Conservation (phyloP, 345 rosid species). For the Populus tremula region DNA sequence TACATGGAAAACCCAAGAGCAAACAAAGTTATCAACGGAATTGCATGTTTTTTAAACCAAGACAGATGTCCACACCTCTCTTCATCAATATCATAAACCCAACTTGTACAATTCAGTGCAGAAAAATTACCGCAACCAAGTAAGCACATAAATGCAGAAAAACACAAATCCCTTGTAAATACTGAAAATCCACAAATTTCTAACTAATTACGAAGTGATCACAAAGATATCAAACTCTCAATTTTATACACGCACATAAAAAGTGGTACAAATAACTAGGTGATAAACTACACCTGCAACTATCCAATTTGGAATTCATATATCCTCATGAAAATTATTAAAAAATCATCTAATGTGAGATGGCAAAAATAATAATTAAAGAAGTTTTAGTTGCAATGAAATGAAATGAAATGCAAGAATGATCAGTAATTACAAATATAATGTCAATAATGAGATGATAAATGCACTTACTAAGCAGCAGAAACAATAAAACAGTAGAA, state of each 20-base stretch:
- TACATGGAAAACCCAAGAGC: neutral
- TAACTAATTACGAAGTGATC: no score
- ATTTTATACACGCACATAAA: neutral
- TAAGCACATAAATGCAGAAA: neutral
- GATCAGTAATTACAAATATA: neutral
- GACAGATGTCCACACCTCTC: neutral
- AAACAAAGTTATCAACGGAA: neutral
- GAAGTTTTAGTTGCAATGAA: neutral
- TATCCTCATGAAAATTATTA: constrained; percentile 6
- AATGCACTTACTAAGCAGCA: neutral
- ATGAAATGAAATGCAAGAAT: neutral
- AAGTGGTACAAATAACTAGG: neutral
- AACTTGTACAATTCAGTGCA: neutral
- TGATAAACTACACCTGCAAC: neutral
- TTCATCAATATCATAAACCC: neutral
- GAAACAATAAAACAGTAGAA: neutral
- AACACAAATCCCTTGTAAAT: neutral
- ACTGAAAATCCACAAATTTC: no score
- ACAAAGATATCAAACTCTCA: no score
- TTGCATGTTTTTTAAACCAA: neutral
- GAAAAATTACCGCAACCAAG: neutral
- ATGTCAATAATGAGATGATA: neutral
- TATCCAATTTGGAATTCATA: neutral
- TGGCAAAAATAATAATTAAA: neutral
- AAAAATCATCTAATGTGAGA: neutral